A percentile compares a stretch with the other conserved stretches of the same genome.
Evolutionary conservation across 305 asterid species (phyloP).

Genomic region (Fraxinus latifolia): DNA sequence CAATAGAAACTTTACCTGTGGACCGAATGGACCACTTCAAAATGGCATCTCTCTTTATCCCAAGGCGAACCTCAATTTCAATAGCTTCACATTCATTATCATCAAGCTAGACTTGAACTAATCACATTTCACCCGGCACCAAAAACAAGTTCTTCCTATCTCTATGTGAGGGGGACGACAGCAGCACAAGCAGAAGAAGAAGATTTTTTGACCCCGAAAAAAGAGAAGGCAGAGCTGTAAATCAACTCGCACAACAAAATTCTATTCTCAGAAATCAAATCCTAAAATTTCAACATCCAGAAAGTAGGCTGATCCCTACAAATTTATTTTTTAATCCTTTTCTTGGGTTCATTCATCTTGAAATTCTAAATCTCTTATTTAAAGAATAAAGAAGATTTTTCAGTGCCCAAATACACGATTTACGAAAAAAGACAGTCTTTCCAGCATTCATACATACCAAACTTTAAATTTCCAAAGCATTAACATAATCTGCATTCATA

Average conservation of each 20-base stretch:
- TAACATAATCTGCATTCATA: constrained; percentile 26
- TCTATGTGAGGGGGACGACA: not conserved
- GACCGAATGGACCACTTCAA: not conserved
- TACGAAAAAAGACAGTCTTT: constrained; percentile 12
- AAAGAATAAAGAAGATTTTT: not conserved
- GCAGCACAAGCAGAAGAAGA: not conserved
- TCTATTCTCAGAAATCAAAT: not conserved
- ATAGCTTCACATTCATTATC: constrained; percentile 2
- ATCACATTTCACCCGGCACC: not conserved
- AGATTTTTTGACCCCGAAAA: not conserved
- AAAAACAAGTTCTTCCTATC: not conserved
- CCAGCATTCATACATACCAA: constrained; percentile 19
- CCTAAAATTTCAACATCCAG: not conserved
- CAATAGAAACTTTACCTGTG: not conserved
- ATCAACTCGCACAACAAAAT: not conserved
- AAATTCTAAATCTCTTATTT: constrained; percentile 12
- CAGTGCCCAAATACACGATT: constrained; percentile 1
- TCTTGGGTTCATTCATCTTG: constrained; percentile 12
- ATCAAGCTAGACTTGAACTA: not conserved
- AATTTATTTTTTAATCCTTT: not conserved
- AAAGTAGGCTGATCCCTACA: constrained; percentile 2
- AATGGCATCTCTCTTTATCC: not conserved
- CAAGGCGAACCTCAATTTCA: not conserved
- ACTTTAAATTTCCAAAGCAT: constrained; percentile 20
- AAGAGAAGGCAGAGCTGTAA: not conserved